phyloP scores from a whole-genome alignment of 768 basidiomycete genomes.

The Rubroboletus pulcherrimus region DNA sequence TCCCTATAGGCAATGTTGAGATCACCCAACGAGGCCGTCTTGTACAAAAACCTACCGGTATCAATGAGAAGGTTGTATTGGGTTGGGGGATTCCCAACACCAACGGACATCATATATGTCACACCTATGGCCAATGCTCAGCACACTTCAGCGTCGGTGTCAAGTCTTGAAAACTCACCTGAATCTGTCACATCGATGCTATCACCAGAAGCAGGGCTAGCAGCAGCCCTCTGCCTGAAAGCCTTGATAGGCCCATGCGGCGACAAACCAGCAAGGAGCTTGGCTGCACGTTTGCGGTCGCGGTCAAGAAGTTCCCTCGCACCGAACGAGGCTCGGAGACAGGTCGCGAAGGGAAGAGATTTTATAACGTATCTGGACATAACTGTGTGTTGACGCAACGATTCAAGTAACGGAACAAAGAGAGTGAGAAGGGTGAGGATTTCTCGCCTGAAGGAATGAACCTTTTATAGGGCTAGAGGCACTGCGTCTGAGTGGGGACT shows the following conservation, averaged over 20 bases:
- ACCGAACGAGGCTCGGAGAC: conserved; percentile 36
- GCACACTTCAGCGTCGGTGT: not conserved
- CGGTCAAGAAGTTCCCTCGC: conserved; percentile 48
- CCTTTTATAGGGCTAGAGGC: conserved; percentile 18
- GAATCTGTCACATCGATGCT: conserved; percentile 58
- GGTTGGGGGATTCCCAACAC: conserved; percentile 49
- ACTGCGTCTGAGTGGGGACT: not conserved
- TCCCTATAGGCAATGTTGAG: conserved; percentile 25
- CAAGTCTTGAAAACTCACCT: conserved; percentile 25
- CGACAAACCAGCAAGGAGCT: conserved; percentile 50
- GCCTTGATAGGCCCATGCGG: conserved; percentile 48
- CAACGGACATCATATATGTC: conserved; percentile 50
- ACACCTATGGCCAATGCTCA: conserved; percentile 33
- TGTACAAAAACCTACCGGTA: conserved; percentile 38
- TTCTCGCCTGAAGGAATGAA: not conserved
- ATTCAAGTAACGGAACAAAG: not conserved
- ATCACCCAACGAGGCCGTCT: not conserved
- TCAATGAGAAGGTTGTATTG: conserved; percentile 54
- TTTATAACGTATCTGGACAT: conserved; percentile 39
- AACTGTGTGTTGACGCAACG: not conserved
- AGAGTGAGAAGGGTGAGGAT: not conserved
- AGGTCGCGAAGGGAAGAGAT: conserved; percentile 44
- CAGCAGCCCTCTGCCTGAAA: conserved; percentile 18
- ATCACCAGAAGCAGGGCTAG: not conserved
- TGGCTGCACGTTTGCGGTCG: conserved; percentile 53